Evolutionary conservation across 106 monocot species (phyloP).

Genomic region (Allium fistulosum): DNA sequence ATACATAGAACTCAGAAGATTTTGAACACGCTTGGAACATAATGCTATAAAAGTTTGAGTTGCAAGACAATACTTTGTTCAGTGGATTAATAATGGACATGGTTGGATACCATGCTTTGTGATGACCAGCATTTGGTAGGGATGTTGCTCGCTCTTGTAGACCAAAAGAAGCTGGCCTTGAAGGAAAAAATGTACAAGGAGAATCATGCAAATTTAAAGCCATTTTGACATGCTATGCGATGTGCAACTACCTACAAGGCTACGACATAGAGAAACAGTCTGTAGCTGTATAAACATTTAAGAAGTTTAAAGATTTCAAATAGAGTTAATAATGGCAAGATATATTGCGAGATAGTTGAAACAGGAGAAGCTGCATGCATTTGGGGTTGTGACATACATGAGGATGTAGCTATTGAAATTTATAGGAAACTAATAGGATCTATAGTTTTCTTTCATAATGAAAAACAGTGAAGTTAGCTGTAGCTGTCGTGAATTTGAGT

Average conservation of each 20-base stretch:
- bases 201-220: too few relatives aligned
- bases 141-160: conserved; percentile 4
- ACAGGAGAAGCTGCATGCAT: not conserved
- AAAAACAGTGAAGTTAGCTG: conserved; percentile 9
- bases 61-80: not conserved
- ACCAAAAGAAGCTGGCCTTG: not conserved
- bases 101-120: not conserved
- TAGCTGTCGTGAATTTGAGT: conserved; percentile 25
- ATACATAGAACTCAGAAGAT: not conserved
- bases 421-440: not conserved
- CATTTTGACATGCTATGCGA: too few relatives aligned
- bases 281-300: conserved; percentile 9
- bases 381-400: conserved; percentile 8
- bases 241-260: not conserved
- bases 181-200: not conserved
- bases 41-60: not conserved
- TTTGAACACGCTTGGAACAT: not conserved
- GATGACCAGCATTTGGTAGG: not conserved
- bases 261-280: conserved; percentile 7
- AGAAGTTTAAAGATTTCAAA: conserved; percentile 2
- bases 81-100: not conserved
- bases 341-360: conserved; percentile 19
- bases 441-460: conserved; percentile 2
- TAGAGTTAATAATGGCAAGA: not conserved
- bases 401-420: not conserved